Percentiles rank a stretch among this genome's conserved stretches.
Evolutionary conservation across 2,329 filamentous ascomycete species (phyloP).

Genomic region (Neocucurbitaria cava): DNA sequence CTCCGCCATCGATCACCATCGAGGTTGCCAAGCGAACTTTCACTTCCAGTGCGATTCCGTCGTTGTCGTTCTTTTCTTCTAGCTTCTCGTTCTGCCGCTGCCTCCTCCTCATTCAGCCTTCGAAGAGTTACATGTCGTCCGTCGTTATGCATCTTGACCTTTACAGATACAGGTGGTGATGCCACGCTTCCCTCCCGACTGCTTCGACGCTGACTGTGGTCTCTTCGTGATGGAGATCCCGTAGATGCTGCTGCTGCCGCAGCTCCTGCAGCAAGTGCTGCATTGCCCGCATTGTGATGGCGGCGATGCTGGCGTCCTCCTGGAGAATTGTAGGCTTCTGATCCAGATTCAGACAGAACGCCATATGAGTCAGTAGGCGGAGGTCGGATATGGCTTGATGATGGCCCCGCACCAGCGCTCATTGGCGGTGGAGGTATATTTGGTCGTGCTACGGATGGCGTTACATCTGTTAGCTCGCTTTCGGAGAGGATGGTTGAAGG

Average conservation of each 20-base stretch:
- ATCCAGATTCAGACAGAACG: slow-evolving; percentile 52
- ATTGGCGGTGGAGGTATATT: slow-evolving; percentile 37
- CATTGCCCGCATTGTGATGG: slow-evolving; percentile 35
- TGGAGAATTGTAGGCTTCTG: slow-evolving; percentile 47
- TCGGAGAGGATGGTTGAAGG: slow-evolving; percentile 54
- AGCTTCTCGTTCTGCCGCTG: slow-evolving; percentile 64
- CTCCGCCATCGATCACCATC: slow-evolving; percentile 50
- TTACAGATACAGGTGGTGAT: slow-evolving; percentile 68
- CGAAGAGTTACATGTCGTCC: slow-evolving; percentile 69
- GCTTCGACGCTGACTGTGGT: slow-evolving; percentile 36
- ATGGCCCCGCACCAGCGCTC: slow-evolving; percentile 38
- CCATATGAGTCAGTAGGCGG: slow-evolving; percentile 42
- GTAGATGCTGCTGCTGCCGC: slow-evolving; percentile 33
- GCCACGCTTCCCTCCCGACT: slow-evolving; percentile 54
- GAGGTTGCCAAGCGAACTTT: slow-evolving; percentile 47
- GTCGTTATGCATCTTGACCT: slow-evolving; percentile 70
- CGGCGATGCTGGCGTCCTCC: slow-evolving; percentile 44
- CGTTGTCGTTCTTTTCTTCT: slow-evolving; percentile 56
- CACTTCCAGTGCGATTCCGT: slow-evolving; percentile 48
- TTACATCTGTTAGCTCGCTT: slow-evolving; percentile 51
- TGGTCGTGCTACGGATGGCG: slow-evolving; percentile 52
- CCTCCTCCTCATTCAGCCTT: slow-evolving; percentile 67
- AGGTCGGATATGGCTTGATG: slow-evolving; percentile 42
- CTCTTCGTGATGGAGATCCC: slow-evolving; percentile 39
- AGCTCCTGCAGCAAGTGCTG: slow-evolving; percentile 34